Conservation (phyloP, 31 red algal species). For the Asparagopsis taxiformis region DNA sequence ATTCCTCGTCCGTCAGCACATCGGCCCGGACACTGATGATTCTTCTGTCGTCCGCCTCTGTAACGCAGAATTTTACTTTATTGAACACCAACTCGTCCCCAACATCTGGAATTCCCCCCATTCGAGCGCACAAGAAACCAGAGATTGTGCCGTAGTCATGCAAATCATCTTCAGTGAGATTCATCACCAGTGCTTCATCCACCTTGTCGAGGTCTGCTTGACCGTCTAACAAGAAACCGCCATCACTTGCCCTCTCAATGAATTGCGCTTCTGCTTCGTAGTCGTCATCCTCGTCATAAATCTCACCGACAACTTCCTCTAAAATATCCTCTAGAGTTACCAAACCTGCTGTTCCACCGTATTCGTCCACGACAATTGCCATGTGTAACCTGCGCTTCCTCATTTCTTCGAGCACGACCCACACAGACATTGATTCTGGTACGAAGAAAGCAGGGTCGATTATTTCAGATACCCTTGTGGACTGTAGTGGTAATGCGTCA, state of each 20-base stretch:
- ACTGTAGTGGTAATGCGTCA: constrained; percentile 10
- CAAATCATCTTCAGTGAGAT: constrained; percentile 84
- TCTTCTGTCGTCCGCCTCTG: constrained; percentile 89
- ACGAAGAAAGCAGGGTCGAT: constrained; percentile 91
- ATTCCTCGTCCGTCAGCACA: constrained; percentile 54
- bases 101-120: constrained; percentile 89
- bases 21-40: constrained; percentile 76
- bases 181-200: constrained; percentile 58
- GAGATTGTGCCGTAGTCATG: constrained; percentile 97
- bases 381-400: constrained; percentile 85
- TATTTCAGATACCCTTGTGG: constrained; percentile 70
- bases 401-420: constrained; percentile 94
- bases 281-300: constrained; percentile 99
- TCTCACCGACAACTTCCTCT: constrained; percentile 98
- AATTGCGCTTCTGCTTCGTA: constrained; percentile 72
- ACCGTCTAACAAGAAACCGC: constrained; percentile 72
- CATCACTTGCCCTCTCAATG: constrained; percentile 38
- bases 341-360: constrained; percentile 97
- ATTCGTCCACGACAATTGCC: constrained; percentile 99
- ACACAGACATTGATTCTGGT: constrained; percentile 92
- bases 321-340: constrained; percentile 98
- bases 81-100: constrained; percentile 68
- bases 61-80: constrained; percentile 69
- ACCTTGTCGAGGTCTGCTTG: constrained; percentile 91
- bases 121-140: constrained; percentile 85